Conservation (phyloP, 192 early-diverging fungal species). For the Irineochytrium annulatum region DNA sequence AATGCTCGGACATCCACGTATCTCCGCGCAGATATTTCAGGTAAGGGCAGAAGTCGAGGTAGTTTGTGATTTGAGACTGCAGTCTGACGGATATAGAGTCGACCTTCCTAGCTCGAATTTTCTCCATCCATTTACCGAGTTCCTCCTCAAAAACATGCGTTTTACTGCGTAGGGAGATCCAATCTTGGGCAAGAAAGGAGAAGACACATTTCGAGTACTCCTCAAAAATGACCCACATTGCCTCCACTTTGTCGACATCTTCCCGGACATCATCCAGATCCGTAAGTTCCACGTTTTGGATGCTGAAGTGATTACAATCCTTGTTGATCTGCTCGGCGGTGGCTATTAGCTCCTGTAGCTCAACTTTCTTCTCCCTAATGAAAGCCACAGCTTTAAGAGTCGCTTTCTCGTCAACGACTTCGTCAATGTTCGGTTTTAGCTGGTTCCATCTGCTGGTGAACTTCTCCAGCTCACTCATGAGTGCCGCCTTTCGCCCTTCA, state of each 20-base stretch:
- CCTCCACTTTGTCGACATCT: conserved; percentile 25
- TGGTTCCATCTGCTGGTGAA: conserved; percentile 49
- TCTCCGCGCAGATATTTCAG: conserved; percentile 55
- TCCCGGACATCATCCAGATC: conserved; percentile 31
- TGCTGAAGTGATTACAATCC: conserved; percentile 49
- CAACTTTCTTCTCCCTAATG: conserved; percentile 39
- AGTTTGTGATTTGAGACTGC: conserved; percentile 37
- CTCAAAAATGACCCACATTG: conserved; percentile 40
- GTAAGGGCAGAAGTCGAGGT: conserved; percentile 29
- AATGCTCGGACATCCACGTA: conserved; percentile 55
- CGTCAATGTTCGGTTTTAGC: conserved; percentile 43
- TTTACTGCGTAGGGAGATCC: conserved; percentile 50
- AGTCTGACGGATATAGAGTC: conserved; percentile 38
- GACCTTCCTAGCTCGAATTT: conserved; percentile 20
- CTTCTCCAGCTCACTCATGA: conserved; percentile 41
- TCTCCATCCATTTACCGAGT: conserved; percentile 39
- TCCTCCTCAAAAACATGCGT: conserved; percentile 43
- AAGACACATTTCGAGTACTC: conserved; percentile 29
- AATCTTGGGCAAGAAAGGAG: conserved; percentile 37
- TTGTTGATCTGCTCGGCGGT: conserved; percentile 33
- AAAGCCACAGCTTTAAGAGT: conserved; percentile 31
- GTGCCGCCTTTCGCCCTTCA: conserved; percentile 36
- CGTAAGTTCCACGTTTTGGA: conserved; percentile 27
- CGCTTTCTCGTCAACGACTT: conserved; percentile 20
- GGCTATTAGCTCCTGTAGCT: conserved; percentile 40